Evolutionary conservation across 2,329 filamentous ascomycete genomes (phyloP), one percentile per base, ranked within the genome.

Genomic region (Xylaria sp.): DNA sequence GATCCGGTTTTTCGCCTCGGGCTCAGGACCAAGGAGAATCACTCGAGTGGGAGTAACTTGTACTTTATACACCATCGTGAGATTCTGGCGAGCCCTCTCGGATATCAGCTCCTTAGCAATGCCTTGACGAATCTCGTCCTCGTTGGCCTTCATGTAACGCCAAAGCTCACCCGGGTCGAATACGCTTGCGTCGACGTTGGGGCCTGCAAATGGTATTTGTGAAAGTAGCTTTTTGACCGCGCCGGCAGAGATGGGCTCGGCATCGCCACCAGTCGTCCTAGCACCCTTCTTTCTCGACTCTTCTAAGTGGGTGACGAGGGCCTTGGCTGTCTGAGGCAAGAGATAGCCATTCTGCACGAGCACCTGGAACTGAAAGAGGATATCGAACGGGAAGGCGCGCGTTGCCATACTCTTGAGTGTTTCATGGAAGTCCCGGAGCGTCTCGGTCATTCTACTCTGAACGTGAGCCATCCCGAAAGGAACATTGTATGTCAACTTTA

Each of bases 1-100:
- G 2, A 92, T 83, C 4, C 88, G 78, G 64, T 92, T 92, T 54
- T 84, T 86, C 6, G 81, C 82, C 66, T 91, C 89, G 0, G 81
- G 73, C 45, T 87, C 85, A 0, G 87, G 87, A 0, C 86, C 86
- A 7, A 77, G 73, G 0, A 89, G 74, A 18, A 75, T 76, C 18
- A 83, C 74, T 1, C 82, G 76, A 0, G 82, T 79, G 0, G 87
- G 87, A 0, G 85, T 89, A 8, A 90, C 78, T 34, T 74, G 71
- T 9, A 78, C 81, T 38, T 81, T 81, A 64, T 85, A 78, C 4
- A 87, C 74, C 64, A 74, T 74, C 0, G 77, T 76, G 26, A 83
- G 73, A 40, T 80, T 78, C 13, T 66, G 60, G 0, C 71, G 67
- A 45, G 62, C 64, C 48, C 66, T 59, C 44, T 69, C 64, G 2